Conservation (phyloP, 1,139 yeast genomes). For the Groenewaldozyma sp. region DNA sequence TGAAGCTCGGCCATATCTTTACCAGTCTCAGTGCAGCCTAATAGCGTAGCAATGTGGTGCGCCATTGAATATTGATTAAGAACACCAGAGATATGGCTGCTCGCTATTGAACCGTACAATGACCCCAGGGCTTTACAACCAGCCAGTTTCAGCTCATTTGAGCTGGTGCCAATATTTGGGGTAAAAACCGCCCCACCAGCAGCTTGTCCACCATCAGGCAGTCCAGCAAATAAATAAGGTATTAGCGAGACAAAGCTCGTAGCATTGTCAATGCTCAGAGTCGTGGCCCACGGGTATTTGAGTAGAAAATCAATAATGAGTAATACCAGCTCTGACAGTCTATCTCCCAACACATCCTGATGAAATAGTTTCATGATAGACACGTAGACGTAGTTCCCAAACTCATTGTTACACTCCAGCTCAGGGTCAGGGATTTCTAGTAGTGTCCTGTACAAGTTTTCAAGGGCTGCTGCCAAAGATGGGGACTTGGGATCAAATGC, state of each 20-base stretch:
- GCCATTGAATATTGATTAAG: constrained; percentile 31
- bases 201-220: constrained; percentile 22
- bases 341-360: constrained; percentile 32
- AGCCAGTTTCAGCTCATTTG: constrained; percentile 34
- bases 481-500: constrained; percentile 27
- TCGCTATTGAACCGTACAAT: constrained; percentile 31
- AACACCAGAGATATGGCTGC: constrained; percentile 9
- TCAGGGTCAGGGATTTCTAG: constrained; percentile 12
- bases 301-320: constrained; percentile 36
- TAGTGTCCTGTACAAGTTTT: constrained; percentile 11
- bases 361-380: constrained; percentile 48
- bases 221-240: constrained; percentile 40
- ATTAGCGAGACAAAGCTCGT: constrained; percentile 43
- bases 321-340: constrained; percentile 37
- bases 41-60: constrained; percentile 37
- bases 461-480: constrained; percentile 27
- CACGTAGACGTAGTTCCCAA: constrained; percentile 56
- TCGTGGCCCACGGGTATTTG: constrained; percentile 40
- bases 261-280: constrained; percentile 35
- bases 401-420: constrained; percentile 15
- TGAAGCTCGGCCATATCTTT: constrained; percentile 27
- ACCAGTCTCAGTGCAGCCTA: constrained; percentile 30
- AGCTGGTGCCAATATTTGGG: constrained; percentile 13
- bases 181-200: constrained; percentile 12
- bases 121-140: constrained; percentile 33